These are phyloP conservation scores for Rhodotorula sp. DNA, from an alignment of 1,284 basidiomycete genomes.

Conservation along the genomic window DNA sequence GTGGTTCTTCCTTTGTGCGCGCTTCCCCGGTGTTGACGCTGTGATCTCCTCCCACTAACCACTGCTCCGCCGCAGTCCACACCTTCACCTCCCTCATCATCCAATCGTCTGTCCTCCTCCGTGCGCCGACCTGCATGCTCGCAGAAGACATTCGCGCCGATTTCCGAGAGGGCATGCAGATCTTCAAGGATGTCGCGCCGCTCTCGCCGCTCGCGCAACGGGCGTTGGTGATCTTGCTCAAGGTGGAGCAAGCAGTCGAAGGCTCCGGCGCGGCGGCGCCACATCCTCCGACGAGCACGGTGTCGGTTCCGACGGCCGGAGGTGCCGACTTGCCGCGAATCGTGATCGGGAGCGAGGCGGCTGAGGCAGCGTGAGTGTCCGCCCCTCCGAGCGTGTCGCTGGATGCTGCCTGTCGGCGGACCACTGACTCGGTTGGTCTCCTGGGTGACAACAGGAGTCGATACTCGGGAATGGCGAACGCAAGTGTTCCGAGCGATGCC, in stretches of 20 bases:
- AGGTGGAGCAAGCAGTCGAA: background rate
- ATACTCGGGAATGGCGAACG: too few species aligned
- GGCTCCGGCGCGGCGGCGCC: background rate
- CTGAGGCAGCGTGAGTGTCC: too few species aligned
- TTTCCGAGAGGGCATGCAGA: slow-evolving; percentile 31
- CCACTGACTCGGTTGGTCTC: too few species aligned
- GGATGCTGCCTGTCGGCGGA: too few species aligned
- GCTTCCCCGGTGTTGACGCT: too few species aligned
- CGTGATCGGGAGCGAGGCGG: too few species aligned
- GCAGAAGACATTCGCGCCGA: slow-evolving; percentile 39
- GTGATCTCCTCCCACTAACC: too few species aligned
- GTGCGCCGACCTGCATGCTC: slow-evolving; percentile 40
- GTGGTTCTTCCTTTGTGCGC: slow-evolving; percentile 38
- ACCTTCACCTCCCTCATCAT: slow-evolving; percentile 42
- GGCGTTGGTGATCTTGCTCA: background rate
- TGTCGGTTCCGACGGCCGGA: too few species aligned
- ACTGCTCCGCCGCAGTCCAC: slow-evolving; percentile 28
- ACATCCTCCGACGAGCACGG: background rate
- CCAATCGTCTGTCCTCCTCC: slow-evolving; percentile 37
- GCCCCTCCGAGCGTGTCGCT: too few species aligned
- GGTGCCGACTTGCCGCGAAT: too few species aligned
- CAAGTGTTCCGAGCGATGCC: too few species aligned
- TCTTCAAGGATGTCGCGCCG: slow-evolving; percentile 34
- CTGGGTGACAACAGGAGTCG: too few species aligned
- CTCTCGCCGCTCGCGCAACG: background rate